Evolutionary conservation across 1,284 basidiomycete genomes (phyloP), one percentile per base, ranked within the genome.

Genomic region (Earliella scabrosa): DNA sequence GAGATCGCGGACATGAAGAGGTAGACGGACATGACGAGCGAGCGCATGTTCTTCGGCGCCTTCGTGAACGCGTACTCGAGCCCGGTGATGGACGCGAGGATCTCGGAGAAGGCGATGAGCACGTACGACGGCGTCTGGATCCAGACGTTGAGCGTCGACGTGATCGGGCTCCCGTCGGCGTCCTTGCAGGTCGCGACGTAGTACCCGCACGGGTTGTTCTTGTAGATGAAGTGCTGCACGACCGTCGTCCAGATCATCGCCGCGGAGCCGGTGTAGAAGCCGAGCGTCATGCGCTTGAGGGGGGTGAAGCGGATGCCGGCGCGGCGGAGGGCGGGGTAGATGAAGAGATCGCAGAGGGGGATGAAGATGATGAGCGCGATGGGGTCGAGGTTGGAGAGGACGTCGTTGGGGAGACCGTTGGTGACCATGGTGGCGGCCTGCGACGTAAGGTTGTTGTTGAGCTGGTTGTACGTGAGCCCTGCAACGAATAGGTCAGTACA

Each of bases 41-140:
- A 89, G 20, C 84, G 83, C 90, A 93, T 92, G 73, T 90, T 90
- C 73, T 79, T 85, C 11, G 91, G 90, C 13, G 88, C 87, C 69
- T 93, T 94, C 56, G 89, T 92, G 77, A 91, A 94, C n/a, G 92
- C 93, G 70, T 94, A 94, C 72, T 96, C 93, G 62, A 90, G 78
- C 9, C 87, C 87, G 0, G 92, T 94, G 73, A 96, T 92, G 9
- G 88, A 91, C 1, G 92, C 91, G 50, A 96, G 82, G 68, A 96
- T 93, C 76, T 92, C 87, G 65, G 82, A 85, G 65, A 89, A 77
- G 4, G 86, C 88, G 64, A 91, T 79, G 31, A 92, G 73, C 52
- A 90, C 71, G 68, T 88, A 90, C 23, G 86, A 77, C 63, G 83
- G 86, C 11, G 82, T 82, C 67, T 90, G 88, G 51, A 88, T 84